Conservation (phyloP, 2,329 filamentous ascomycete genomes). For the Claviceps sp. region DNA sequence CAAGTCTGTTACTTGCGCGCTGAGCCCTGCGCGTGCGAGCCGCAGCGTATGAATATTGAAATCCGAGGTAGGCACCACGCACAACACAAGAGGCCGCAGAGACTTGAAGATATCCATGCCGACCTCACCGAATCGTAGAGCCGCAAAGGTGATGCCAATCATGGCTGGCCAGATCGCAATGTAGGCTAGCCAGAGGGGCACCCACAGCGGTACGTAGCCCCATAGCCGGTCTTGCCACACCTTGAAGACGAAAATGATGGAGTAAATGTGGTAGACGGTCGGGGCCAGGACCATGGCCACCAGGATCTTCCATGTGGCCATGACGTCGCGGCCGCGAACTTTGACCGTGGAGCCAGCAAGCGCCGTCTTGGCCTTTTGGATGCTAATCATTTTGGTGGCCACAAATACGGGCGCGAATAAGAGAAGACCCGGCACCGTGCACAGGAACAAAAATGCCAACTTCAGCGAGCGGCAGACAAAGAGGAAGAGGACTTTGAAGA, state of each 20-base stretch:
- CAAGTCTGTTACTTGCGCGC: slow-evolving; percentile 70
- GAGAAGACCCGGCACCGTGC: slow-evolving; percentile 72
- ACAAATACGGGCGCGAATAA: slow-evolving; percentile 85
- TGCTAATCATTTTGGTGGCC: slow-evolving; percentile 68
- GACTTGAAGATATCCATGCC: slow-evolving; percentile 98
- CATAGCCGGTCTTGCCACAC: slow-evolving; percentile 70
- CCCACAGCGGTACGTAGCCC: slow-evolving; percentile 66
- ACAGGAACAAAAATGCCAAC: slow-evolving; percentile 60
- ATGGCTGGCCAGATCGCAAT: slow-evolving; percentile 67
- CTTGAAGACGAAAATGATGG: slow-evolving; percentile 58
- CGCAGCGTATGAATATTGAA: slow-evolving; percentile 75
- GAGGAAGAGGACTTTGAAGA: slow-evolving; percentile 59
- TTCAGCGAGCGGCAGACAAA: slow-evolving; percentile 72
- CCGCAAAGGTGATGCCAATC: slow-evolving; percentile 79
- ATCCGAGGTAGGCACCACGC: slow-evolving; percentile 69
- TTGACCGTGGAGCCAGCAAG: slow-evolving; percentile 80
- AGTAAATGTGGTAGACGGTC: slow-evolving; percentile 71
- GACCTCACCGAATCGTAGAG: slow-evolving; percentile 90
- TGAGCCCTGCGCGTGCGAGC: slow-evolving; percentile 57
- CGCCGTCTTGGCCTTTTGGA: slow-evolving; percentile 69
- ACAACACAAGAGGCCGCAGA: slow-evolving; percentile 72
- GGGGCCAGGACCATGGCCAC: slow-evolving; percentile 78
- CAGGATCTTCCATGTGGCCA: slow-evolving; percentile 87
- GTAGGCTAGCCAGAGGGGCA: slow-evolving; percentile 68
- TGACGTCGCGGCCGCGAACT: slow-evolving; percentile 75